Evolutionary conservation across 164 flowering plant species (phyloP), one percentile per base, ranked within the genome.

Genomic region (Tinospora cordifolia): DNA sequence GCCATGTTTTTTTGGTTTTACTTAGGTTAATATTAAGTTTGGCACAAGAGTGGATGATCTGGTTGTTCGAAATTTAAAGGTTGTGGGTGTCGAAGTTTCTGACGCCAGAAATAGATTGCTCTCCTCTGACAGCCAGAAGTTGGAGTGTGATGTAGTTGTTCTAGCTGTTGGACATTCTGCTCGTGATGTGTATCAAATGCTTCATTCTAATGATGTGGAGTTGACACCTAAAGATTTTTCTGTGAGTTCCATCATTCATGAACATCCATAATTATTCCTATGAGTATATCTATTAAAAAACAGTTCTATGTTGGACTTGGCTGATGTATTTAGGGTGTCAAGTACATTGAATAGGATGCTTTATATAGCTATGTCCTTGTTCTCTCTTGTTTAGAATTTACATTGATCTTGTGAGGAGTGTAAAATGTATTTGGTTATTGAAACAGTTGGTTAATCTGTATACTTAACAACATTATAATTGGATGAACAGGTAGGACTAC

Each of bases 91-190:
- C 66, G 77, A 81, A 79, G 82, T 88, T 71, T 89, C 94, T 69
- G 84, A 88, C 77, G 77, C 87, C 70, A 79, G 73, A 46, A 73
- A 76, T 17, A 75, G 74, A 67, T 73, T 70, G 65, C 76, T 73
- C 41, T 22, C 47, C 41, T 22, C 47, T 13, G 78, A 72, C 51
- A 73, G 73, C 70, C 79, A 86, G 79, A 80, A 79, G 36, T 72
- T 85, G 81, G 80, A 71, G 68, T 87, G 40, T 83, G 99, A 92
- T 87, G 96, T 89, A 34, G 86, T 88, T 77, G 82, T 92, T 73
- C 82, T 95, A 58, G 99, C 96, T 38, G 97, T 92, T 75, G 99
- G 99, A 60, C 99, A 95, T 80, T 95, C 99, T 77, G 98, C 99
- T 63, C 91, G 99, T 70, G 99, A 92, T 84, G 81, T 85, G 10